phyloP scores from a whole-genome alignment of 2,329 filamentous ascomycete species.

The Apiospora hydei region DNA sequence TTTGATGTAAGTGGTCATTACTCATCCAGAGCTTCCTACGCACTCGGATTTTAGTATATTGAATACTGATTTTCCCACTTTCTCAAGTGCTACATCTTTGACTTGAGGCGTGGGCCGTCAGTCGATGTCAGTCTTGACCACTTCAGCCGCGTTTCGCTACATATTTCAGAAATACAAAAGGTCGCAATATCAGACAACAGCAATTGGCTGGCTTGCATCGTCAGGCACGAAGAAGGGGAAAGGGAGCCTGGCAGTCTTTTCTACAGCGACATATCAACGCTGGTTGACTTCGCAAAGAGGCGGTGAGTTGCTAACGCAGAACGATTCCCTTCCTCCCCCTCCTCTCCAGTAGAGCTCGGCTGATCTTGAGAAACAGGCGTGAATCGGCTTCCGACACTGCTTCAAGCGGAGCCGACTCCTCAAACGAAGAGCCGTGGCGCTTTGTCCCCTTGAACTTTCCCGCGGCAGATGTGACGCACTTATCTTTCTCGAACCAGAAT shows the following conservation, averaged over 20 bases:
- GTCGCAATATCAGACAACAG: slow-evolving; percentile 8
- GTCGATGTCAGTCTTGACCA: neutral
- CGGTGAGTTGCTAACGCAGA: neutral
- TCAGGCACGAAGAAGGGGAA: slow-evolving; percentile 2
- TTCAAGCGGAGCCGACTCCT: slow-evolving; percentile 2
- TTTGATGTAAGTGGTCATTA: slow-evolving; percentile 6
- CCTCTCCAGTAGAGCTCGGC: neutral
- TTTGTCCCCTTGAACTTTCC: neutral
- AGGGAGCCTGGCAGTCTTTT: neutral
- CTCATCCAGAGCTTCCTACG: neutral
- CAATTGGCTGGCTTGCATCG: neutral
- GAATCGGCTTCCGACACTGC: slow-evolving; percentile 10
- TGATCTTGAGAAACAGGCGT: neutral
- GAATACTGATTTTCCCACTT: neutral
- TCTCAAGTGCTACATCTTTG: neutral
- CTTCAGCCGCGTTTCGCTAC: slow-evolving; percentile 1
- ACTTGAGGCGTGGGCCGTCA: neutral
- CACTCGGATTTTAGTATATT: neutral
- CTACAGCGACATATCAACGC: neutral
- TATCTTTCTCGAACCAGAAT: slow-evolving; percentile 1
- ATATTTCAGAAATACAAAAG: slow-evolving; percentile 11
- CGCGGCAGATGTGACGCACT: slow-evolving; percentile 15
- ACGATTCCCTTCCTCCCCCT: too few species aligned
- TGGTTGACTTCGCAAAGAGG: neutral
- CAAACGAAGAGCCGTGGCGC: slow-evolving; percentile 1